phyloP scores from a whole-genome alignment of 2,329 filamentous ascomycete species.

The Blastomyces parvus region DNA sequence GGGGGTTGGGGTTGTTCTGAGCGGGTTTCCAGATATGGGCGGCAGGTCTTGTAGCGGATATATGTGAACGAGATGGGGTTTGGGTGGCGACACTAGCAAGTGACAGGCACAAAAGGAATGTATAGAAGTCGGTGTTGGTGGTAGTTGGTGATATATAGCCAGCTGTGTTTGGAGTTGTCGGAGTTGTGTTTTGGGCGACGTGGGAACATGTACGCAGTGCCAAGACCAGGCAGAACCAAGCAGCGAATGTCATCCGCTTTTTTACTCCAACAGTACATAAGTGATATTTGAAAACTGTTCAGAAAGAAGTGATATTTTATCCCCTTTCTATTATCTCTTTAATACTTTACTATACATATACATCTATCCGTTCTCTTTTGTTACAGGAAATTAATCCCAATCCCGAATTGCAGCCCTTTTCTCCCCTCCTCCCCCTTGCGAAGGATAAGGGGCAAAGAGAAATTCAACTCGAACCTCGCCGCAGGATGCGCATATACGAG shows the following conservation, averaged over 20 bases:
- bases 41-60: not conserved
- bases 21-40: not conserved
- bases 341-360: slow-evolving; percentile 3
- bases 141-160: not conserved
- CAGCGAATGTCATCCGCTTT: too few relatives aligned
- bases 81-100: not conserved
- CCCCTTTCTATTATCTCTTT: not conserved
- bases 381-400: slow-evolving; percentile 91
- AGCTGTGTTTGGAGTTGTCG: not conserved
- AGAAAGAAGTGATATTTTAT: not conserved
- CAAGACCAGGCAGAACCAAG: not conserved
- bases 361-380: slow-evolving; percentile 17
- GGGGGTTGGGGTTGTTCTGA: not conserved
- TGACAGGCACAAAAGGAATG: not conserved
- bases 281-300: not conserved
- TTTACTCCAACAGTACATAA: not conserved
- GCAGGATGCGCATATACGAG: slow-evolving; percentile 92
- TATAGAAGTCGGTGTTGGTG: not conserved
- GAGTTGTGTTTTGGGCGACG: not conserved
- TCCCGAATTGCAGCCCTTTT: slow-evolving; percentile 90
- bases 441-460: slow-evolving; percentile 74
- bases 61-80: not conserved
- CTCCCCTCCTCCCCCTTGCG: slow-evolving; percentile 75
- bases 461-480: slow-evolving; percentile 91
- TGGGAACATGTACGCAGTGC: not conserved